phyloP scores from a whole-genome alignment of 331 rosid genomes.

The Pyracantha coccinea region DNA sequence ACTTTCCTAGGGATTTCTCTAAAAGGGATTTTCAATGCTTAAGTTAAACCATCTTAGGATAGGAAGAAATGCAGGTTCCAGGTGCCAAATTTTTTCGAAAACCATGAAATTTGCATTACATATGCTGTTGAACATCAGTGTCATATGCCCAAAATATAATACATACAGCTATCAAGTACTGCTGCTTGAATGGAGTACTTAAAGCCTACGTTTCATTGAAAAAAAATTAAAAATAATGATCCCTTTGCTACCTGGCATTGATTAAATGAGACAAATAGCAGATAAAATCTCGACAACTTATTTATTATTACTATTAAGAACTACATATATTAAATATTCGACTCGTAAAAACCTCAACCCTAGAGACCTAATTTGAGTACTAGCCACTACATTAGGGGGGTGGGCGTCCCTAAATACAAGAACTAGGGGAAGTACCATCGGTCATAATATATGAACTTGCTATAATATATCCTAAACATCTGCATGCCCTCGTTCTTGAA shows the following conservation, averaged over 20 bases:
- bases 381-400: background rate
- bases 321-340: background rate
- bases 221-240: background rate
- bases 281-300: background rate
- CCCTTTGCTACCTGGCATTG: background rate
- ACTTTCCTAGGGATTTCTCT: background rate
- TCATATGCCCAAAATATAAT: background rate
- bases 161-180: background rate
- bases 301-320: background rate
- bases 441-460: background rate
- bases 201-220: background rate
- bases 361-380: background rate
- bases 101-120: background rate
- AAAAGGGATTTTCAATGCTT: background rate
- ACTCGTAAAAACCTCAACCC: slow-evolving; percentile 1
- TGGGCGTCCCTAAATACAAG: background rate
- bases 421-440: background rate
- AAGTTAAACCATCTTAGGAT: background rate
- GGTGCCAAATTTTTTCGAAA: background rate
- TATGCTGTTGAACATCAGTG: background rate
- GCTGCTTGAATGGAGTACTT: background rate
- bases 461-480: slow-evolving; percentile 4
- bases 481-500: background rate
- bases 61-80: slow-evolving; percentile 1
- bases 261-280: slow-evolving; percentile 4